Base-by-base conservation (phyloP, 176 grass and related monocot genomes). In the Poa pratensis region DNA sequence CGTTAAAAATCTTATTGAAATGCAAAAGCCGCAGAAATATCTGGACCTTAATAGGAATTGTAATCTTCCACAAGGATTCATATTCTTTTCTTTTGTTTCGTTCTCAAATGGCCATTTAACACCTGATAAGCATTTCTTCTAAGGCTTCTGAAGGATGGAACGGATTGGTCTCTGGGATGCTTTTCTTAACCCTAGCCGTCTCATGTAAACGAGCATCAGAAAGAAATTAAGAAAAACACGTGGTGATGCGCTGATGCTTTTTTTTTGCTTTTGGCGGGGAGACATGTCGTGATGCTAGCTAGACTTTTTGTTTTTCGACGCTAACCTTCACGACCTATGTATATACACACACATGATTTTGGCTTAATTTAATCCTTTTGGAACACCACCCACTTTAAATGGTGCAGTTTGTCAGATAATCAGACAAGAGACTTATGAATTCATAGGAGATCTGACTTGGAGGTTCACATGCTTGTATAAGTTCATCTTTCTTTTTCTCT, bases 61-160 rank as follows among this genome's bases (percentile, higher is more conserved):
- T 49, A 49, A 49, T 49, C 2, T 49, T 49, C 48, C 13, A 15
- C 48, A 15, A 49, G 48, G 48, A 49, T 3, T 49, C 48, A 51
- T 34, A 16, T 67, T 42, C 6, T 69, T 55, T 54, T 20, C 13
- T 15, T 4, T 54, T 22, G 49, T 70, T 70, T 51, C 0, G 0
- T 83, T 62, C 51, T 49, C 27, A 52, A 52, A 65, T 84, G 75
- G 19, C 22, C 60, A 50, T 52, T 52, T 51, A 74, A 74, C 7
- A 51, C 7, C 10, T 27, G 12, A 63, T 64, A 30, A 64, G 61
- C 26, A 28, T 28, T 63, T 63, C 61, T 64, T 64, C 26, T 64
- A 5, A 64, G 7, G 14, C 61, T 64, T 64, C 26, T 30, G 61
- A 30, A 5, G 24, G 13, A 28, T 28, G 14, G 62, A 32, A 32